phyloP scores from a whole-genome alignment of 2,329 filamentous ascomycete genomes.

The Fusarium camptoceras region DNA sequence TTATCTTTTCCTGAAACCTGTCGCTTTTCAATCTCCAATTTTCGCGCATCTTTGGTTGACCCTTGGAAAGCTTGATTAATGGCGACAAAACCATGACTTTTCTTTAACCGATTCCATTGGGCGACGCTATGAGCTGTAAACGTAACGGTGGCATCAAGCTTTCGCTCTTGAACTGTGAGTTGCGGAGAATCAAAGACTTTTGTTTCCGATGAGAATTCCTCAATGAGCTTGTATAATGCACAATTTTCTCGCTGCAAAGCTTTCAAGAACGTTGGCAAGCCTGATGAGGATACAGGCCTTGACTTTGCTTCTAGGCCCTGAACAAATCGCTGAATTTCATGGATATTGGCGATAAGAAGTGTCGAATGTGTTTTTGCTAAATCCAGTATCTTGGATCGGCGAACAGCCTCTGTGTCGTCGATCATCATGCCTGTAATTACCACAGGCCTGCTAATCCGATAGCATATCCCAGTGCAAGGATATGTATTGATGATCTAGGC shows the following conservation, averaged over 20 bases:
- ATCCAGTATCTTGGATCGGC: constrained; percentile 31
- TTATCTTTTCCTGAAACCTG: constrained; percentile 44
- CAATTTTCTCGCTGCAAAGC: constrained; percentile 27
- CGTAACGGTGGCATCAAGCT: constrained; percentile 44
- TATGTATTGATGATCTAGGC: not conserved
- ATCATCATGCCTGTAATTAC: constrained; percentile 7
- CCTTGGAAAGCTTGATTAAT: constrained; percentile 51
- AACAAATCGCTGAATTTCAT: constrained; percentile 19
- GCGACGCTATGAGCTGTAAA: constrained; percentile 36
- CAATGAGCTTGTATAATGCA: constrained; percentile 13
- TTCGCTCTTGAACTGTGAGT: constrained; percentile 22
- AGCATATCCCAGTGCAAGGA: not conserved
- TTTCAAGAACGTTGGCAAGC: constrained; percentile 27
- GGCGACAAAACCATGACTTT: constrained; percentile 48
- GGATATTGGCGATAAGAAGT: constrained; percentile 3
- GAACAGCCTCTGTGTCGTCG: constrained; percentile 9
- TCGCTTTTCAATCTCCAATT: constrained; percentile 39
- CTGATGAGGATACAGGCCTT: constrained; percentile 28
- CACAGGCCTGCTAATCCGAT: not conserved
- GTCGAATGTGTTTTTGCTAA: constrained; percentile 22
- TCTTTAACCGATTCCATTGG: constrained; percentile 52
- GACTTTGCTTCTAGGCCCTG: constrained; percentile 24
- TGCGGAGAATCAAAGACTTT: constrained; percentile 8
- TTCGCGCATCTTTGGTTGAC: constrained; percentile 46
- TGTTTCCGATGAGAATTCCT: constrained; percentile 20